Evolutionary conservation across 2,329 filamentous ascomycete species (phyloP).

Genomic region (Phaeosphaeriaceae sp.): DNA sequence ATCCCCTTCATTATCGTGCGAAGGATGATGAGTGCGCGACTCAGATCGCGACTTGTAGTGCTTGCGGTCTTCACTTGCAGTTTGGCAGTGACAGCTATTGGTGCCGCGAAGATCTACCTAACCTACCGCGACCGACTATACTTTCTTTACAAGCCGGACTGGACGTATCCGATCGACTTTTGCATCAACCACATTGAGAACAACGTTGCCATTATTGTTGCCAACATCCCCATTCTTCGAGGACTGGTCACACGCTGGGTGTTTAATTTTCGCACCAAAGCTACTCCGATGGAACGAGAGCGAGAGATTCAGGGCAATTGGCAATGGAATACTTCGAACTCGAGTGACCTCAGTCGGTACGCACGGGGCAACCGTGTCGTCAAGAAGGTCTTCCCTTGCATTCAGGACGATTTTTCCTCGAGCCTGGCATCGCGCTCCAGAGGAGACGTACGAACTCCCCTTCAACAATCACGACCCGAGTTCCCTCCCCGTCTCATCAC

Average conservation of each 20-base stretch:
- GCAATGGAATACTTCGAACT: slow-evolving; percentile 37
- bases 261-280: slow-evolving; percentile 46
- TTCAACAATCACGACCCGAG: slow-evolving; percentile 19
- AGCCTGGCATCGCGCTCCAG: slow-evolving; percentile 37
- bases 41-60: slow-evolving; percentile 48
- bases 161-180: slow-evolving; percentile 52
- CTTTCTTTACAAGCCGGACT: slow-evolving; percentile 44
- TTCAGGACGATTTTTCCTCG: slow-evolving; percentile 44
- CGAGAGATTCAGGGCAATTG: slow-evolving; percentile 37
- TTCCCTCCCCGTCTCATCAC: slow-evolving; percentile 30
- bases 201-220: slow-evolving; percentile 51
- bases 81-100: slow-evolving; percentile 50
- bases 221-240: slow-evolving; percentile 51
- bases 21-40: slow-evolving; percentile 49
- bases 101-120: slow-evolving; percentile 50
- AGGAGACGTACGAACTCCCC: slow-evolving; percentile 9
- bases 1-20: slow-evolving; percentile 52
- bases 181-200: slow-evolving; percentile 52
- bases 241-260: slow-evolving; percentile 51
- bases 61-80: slow-evolving; percentile 49
- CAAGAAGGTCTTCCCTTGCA: slow-evolving; percentile 44
- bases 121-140: slow-evolving; percentile 51
- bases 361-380: slow-evolving; percentile 31
- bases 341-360: slow-evolving; percentile 33
- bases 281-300: slow-evolving; percentile 35